phyloP scores from a whole-genome alignment of 202 grass and related monocot genomes.

The Bolboschoenoplectus hybrid region DNA sequence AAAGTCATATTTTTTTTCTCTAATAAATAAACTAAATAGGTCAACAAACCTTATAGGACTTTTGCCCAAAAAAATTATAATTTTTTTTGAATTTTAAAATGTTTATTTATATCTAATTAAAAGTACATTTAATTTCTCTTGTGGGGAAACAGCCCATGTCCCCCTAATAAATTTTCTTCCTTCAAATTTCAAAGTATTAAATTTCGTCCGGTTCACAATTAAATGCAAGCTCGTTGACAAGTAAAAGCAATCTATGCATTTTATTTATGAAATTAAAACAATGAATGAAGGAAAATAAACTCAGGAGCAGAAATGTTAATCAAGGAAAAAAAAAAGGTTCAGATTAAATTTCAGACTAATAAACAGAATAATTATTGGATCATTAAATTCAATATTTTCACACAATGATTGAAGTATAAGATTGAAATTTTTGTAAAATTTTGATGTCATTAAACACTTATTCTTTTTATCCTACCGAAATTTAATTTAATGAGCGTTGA shows the following conservation, averaged over 20 bases:
- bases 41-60: not conserved
- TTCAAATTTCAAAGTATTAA: slow-evolving; percentile 1
- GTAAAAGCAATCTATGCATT: not conserved
- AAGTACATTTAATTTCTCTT: not conserved
- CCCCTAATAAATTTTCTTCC: slow-evolving; percentile 1
- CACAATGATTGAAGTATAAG: no score
- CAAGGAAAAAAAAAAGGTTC: no score
- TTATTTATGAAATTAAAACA: not conserved
- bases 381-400: no score
- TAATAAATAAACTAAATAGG: not conserved
- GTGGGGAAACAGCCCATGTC: not conserved
- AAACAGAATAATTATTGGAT: no score
- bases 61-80: not conserved
- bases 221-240: slow-evolving; percentile 21
- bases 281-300: not conserved
- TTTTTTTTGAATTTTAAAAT: not conserved
- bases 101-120: not conserved
- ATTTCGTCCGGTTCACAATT: not conserved
- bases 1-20: not conserved
- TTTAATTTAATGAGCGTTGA: no score
- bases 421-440: no score
- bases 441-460: no score
- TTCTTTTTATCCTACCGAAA: no score
- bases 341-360: no score
- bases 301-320: no score